Percentiles rank a stretch among this genome's conserved stretches.
phyloP scores from a whole-genome alignment of 441 rosid genomes.

The Pelargonium myrrhifolium region DNA sequence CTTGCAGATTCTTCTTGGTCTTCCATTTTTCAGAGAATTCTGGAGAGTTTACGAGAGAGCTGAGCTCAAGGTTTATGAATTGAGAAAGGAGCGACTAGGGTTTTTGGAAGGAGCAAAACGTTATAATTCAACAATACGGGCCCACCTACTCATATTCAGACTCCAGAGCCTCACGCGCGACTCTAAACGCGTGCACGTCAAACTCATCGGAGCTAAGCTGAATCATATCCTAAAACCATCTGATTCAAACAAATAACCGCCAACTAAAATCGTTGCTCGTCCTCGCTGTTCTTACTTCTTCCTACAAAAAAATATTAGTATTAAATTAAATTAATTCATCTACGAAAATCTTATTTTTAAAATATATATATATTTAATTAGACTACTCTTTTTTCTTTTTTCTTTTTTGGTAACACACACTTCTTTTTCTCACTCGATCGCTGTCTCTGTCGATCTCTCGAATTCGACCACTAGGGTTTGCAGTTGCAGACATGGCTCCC shows the following conservation, averaged over 20 bases:
- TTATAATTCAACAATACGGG: too few relatives aligned
- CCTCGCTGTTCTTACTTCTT: too few relatives aligned
- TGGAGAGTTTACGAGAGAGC: too few relatives aligned
- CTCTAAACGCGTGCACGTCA: too few relatives aligned
- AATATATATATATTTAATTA: background rate
- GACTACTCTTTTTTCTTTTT: background rate
- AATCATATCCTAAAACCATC: too few relatives aligned
- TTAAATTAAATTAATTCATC: background rate
- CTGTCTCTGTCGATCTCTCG: background rate
- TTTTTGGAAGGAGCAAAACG: background rate
- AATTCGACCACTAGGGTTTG: slow-evolving; percentile 2
- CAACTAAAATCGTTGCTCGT: too few relatives aligned
- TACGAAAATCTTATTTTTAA: background rate
- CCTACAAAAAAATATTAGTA: too few relatives aligned
- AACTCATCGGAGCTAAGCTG: too few relatives aligned
- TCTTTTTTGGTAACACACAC: too few relatives aligned
- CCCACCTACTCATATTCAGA: too few relatives aligned
- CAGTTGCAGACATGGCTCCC: slow-evolving; percentile 41
- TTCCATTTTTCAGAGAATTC: slow-evolving; percentile 12
- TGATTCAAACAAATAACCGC: too few relatives aligned
- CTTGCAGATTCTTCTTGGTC: slow-evolving; percentile 6
- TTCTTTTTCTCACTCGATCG: background rate
- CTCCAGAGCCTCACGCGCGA: too few relatives aligned
- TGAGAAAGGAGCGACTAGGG: background rate
- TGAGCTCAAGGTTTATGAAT: background rate